Evolutionary conservation across 371 early-diverging fungal genomes (phyloP), one percentile per base, ranked within the genome.

Genomic region (Circinella minor): DNA sequence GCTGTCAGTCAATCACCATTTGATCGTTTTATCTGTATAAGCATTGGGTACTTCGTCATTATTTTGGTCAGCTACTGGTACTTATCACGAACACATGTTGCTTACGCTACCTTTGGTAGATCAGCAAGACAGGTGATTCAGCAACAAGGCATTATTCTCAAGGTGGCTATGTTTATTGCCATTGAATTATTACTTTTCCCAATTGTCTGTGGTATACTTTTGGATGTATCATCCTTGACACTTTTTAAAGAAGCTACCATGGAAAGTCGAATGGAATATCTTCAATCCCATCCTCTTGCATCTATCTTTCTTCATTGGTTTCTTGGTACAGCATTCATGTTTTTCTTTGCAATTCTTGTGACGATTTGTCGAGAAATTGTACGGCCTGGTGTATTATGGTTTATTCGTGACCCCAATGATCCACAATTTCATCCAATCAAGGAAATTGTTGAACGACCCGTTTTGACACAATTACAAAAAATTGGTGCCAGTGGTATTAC

Each of bases 401-500:
- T 97, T 76, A 93, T 97, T 63, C 91, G 98, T 38, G 96, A 98
- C 69, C 98, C 98, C 4, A 93, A 93, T 59, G 96, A 98, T 74
- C 95, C 96, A 10, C 89, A 92, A 36, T 96, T 95, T 76, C 91
- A 95, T 70, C 96, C 97, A 4, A 91, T 98, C 74, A 90, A 91
- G 57, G 98, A 98, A 75, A 91, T 94, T 36, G 74, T 95, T 8
- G 93, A 96, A 69, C 87, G 92, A 18, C 92, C 94, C 0, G 77
- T 90, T 9, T 67, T 86, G 13, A 78, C 86, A 27, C 96, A 96
- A 75, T 74, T 94, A 62, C 82, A 87, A 73, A 96, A 95, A 77
- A 86, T 98, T 43, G 88, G 86, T 4, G 82, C 89, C 3, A 93
- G 95, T 65, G 87, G 89, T 4, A 51, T 92, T 43, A 90, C 95